Conservation (phyloP, 768 basidiomycete species). For the Pulveroboletus sp. region DNA sequence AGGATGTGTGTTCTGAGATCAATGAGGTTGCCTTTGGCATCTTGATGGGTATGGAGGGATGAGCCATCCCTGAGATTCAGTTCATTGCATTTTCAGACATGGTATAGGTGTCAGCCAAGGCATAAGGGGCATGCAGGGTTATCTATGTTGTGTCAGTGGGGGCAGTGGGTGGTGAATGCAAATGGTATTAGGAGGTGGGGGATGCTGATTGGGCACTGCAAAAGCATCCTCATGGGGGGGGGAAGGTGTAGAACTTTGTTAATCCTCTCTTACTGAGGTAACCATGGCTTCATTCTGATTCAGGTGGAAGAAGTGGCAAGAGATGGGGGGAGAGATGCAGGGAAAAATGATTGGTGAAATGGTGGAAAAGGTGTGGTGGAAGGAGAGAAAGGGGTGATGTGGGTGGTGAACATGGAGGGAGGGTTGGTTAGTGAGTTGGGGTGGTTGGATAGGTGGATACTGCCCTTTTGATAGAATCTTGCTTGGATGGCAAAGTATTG, state of each 20-base stretch:
- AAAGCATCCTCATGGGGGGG: too few relatives aligned
- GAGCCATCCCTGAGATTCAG: background rate
- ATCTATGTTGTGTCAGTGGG: background rate
- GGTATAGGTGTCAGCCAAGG: background rate
- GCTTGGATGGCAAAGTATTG: background rate
- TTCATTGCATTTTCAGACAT: background rate
- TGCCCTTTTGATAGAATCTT: background rate
- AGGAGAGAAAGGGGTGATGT: too few relatives aligned
- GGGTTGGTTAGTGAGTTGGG: too few relatives aligned
- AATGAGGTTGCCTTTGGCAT: background rate
- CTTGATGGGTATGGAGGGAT: background rate
- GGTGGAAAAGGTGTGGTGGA: background rate
- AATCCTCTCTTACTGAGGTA: too few relatives aligned
- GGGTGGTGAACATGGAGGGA: background rate
- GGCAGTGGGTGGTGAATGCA: background rate
- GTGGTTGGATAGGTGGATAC: too few relatives aligned
- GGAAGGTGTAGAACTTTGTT: too few relatives aligned
- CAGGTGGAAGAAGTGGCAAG: too few relatives aligned
- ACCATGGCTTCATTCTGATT: too few relatives aligned
- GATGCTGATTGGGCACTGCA: background rate
- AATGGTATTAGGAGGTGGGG: background rate
- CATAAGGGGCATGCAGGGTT: background rate
- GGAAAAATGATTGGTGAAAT: too few relatives aligned
- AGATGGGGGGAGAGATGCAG: too few relatives aligned
- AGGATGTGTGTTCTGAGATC: fast-evolving